Evolutionary conservation across 805 yeast genomes (phyloP).

Genomic region (Suhomyces sp.): DNA sequence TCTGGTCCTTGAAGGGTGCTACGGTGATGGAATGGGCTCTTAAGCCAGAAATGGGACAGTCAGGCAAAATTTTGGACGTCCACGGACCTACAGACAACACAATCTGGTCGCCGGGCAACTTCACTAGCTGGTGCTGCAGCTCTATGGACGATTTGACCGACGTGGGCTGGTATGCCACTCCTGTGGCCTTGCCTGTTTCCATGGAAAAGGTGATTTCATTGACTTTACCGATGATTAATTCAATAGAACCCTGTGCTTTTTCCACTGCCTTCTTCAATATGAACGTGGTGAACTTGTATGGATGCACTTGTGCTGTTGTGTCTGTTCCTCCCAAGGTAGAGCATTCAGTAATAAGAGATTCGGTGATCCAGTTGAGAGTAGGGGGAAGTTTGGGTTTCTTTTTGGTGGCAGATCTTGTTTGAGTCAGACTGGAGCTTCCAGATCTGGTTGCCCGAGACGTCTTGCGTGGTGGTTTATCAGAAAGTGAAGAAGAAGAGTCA

Average conservation of each 20-base stretch:
- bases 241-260: conserved; percentile 66
- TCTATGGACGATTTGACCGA: conserved; percentile 22
- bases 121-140: conserved; percentile 32
- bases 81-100: conserved; percentile 92
- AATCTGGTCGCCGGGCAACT: conserved; percentile 68
- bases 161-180: conserved; percentile 61
- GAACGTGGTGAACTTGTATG: conserved; percentile 87
- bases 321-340: conserved; percentile 78
- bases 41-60: conserved; percentile 90
- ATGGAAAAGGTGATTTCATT: conserved; percentile 60
- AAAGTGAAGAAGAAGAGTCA: conserved; percentile 12
- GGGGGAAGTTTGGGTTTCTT: conserved; percentile 43
- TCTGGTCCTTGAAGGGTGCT: conserved; percentile 66
- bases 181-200: conserved; percentile 65
- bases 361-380: conserved; percentile 74
- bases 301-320: conserved; percentile 95
- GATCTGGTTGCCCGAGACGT: conserved; percentile 33
- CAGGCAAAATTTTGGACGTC: conserved; percentile 88
- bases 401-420: conserved; percentile 1
- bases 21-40: conserved; percentile 95
- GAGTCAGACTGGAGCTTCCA: conserved; percentile 1
- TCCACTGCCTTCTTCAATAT: conserved; percentile 77
- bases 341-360: conserved; percentile 65
- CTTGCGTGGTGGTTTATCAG: conserved; percentile 35
- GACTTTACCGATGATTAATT: conserved; percentile 81